These are phyloP conservation scores for Umbilicus rupestris DNA, from an alignment of 164 flowering plant genomes.

Conservation along the genomic window DNA sequence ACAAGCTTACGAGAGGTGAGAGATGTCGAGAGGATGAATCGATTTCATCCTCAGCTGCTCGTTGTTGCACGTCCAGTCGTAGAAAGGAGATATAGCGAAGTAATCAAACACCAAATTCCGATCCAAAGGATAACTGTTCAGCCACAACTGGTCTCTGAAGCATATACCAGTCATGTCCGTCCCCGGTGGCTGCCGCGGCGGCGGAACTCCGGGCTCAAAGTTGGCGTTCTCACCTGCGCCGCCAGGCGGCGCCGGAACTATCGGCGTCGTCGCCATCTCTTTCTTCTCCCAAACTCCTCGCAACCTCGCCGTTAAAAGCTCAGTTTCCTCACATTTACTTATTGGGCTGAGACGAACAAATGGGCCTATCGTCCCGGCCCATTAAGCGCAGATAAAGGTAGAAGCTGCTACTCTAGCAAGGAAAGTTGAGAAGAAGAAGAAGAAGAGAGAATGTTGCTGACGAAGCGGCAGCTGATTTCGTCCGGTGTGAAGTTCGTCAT, in stretches of 20 bases:
- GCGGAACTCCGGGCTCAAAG: conserved; percentile 25
- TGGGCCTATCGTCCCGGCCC: background rate
- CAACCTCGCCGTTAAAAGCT: too few relatives aligned
- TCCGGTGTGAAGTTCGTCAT: background rate
- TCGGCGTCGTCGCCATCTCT: conserved; percentile 34
- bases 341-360: background rate
- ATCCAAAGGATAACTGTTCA: conserved; percentile 83
- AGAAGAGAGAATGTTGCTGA: background rate
- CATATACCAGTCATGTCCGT: conserved; percentile 99
- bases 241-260: conserved; percentile 21
- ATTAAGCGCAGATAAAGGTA: background rate
- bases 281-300: background rate
- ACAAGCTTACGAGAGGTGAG: conserved; percentile 70
- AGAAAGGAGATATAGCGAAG: conserved; percentile 92
- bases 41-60: conserved; percentile 73
- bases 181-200: conserved; percentile 53
- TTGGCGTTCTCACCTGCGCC: conserved; percentile 18
- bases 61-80: conserved; percentile 79
- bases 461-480: background rate
- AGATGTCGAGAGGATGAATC: conserved; percentile 83
- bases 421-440: background rate
- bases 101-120: conserved; percentile 89
- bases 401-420: background rate
- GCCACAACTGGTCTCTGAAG: conserved; percentile 93
- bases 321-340: background rate